Evolutionary conservation across 2,329 filamentous ascomycete species (phyloP).

Genomic region (Coniella vitis): DNA sequence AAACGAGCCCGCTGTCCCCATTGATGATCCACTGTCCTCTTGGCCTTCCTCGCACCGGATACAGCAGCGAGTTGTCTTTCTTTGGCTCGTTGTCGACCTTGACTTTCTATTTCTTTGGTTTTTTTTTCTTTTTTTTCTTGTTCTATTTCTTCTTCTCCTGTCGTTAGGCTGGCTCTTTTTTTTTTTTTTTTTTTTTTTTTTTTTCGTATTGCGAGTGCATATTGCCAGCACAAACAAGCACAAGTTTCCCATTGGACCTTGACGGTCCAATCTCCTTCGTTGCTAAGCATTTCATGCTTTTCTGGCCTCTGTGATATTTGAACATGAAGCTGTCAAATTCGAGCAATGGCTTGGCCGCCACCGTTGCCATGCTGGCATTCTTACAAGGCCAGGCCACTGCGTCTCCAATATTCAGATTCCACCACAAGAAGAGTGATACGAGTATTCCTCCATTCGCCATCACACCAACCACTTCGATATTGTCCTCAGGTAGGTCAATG

Average conservation of each 20-base stretch:
- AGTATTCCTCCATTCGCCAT: constrained; percentile 9
- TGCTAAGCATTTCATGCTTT: background rate
- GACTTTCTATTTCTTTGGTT: background rate
- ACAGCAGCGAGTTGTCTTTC: constrained; percentile 4
- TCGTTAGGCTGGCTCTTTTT: background rate
- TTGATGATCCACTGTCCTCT: background rate
- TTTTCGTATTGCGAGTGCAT: background rate
- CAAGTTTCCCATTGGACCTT: background rate
- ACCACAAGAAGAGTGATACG: constrained; percentile 17
- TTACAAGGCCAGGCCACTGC: constrained; percentile 19
- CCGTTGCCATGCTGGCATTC: constrained; percentile 1
- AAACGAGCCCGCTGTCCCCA: constrained; percentile 4
- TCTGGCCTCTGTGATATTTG: background rate
- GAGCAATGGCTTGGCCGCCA: constrained; percentile 2
- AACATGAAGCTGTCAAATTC: background rate
- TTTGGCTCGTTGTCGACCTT: background rate
- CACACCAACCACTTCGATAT: constrained; percentile 1
- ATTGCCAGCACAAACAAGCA: constrained; percentile 2
- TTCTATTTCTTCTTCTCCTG: background rate
- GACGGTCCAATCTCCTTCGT: background rate
- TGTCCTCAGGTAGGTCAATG: background rate
- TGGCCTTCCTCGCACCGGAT: background rate
- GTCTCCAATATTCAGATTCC: constrained; percentile 10
- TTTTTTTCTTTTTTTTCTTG: background rate
- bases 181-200: background rate